Evolutionary conservation across 2,329 filamentous ascomycete species (phyloP), one percentile per base, ranked within the genome.

Genomic region (Penicillium concentricum): DNA sequence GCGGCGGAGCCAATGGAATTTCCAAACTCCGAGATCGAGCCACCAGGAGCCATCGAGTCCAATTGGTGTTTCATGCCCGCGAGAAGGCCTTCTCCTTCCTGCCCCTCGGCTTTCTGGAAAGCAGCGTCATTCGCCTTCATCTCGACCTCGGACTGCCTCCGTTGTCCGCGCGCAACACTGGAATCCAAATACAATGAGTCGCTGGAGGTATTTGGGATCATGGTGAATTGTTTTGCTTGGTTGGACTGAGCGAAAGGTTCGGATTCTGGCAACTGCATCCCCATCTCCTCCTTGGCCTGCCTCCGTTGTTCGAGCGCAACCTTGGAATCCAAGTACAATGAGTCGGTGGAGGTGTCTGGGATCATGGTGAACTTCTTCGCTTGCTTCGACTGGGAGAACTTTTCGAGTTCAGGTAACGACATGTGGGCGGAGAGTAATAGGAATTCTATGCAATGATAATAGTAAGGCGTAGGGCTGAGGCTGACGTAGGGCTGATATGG

Each of bases 401-500:
- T 47, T 13, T 39, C 28, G 28, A 35, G 38, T 20, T 44, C 18
- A 0, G 44, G 16, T 28, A n/a, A 37, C 1, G 50, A 41, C 46
- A 50, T 28, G 24, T 48, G 20, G 5, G 12, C 24, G 37, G 41
- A 22, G 42, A 28, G 24, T 51, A 7, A 12, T 5, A 13, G 12
- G 16, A 5, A 44, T 51, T 43, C 12, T 35, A 44, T 22, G 18
- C 18, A 22, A 30, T 20, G 9, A 16, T 28, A 8, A 8, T 20
- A n/a, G 20, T 20, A 16, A 37, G 22, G 5, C 35, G 41, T 59
- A 61, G 58, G 63, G 63, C 63, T 64, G 61, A 62, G 41, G n/a
- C 56, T 52, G 56, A 61, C 50, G 56, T 61, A 65, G 63, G 60
- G 60, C 61, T 64, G 62, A 59, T 32, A 32, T n/a, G 50, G 42